These are phyloP conservation scores for Paraphoma sp. DNA, from an alignment of 2,329 filamentous ascomycete genomes.

Conservation along the genomic window DNA sequence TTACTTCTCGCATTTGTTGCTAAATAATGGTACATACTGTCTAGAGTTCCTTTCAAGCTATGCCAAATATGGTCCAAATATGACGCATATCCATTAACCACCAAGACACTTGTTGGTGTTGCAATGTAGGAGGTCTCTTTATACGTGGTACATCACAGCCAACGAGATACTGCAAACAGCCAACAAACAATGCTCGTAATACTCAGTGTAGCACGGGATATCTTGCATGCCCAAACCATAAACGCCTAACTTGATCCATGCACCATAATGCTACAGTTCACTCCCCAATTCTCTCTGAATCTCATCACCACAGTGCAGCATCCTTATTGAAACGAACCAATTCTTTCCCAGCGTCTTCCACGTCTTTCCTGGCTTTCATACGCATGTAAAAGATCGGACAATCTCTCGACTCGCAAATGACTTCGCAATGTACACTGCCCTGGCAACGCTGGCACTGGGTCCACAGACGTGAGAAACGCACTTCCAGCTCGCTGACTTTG, in stretches of 20 bases:
- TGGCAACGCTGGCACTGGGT: slow-evolving; percentile 98
- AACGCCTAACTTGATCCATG: not conserved
- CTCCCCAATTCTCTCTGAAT: not conserved
- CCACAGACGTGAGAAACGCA: slow-evolving; percentile 91
- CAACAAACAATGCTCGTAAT: not conserved
- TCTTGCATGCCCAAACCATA: not conserved
- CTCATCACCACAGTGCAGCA: slow-evolving; percentile 68
- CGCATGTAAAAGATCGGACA: slow-evolving; percentile 99
- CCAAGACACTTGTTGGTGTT: too few species aligned
- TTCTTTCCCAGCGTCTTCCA: slow-evolving; percentile 93
- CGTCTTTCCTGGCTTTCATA: slow-evolving; percentile 99
- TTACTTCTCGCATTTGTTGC: too few species aligned
- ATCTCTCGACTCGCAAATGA: slow-evolving; percentile 95
- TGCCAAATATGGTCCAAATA: too few species aligned
- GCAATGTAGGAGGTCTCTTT: too few species aligned
- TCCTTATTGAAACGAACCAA: slow-evolving; percentile 88
- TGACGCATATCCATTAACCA: too few species aligned
- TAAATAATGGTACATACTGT: too few species aligned
- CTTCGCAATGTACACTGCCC: slow-evolving; percentile 96
- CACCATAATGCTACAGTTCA: not conserved
- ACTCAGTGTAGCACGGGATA: not conserved
- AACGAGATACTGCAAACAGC: not conserved
- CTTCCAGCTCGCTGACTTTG: slow-evolving; percentile 89
- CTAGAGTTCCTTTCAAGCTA: too few species aligned
- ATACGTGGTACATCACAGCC: too few species aligned